A percentile compares a stretch with the other conserved stretches of the same genome.
phyloP scores from a whole-genome alignment of 805 yeast species.

The Yamadazyma phyllophila region DNA sequence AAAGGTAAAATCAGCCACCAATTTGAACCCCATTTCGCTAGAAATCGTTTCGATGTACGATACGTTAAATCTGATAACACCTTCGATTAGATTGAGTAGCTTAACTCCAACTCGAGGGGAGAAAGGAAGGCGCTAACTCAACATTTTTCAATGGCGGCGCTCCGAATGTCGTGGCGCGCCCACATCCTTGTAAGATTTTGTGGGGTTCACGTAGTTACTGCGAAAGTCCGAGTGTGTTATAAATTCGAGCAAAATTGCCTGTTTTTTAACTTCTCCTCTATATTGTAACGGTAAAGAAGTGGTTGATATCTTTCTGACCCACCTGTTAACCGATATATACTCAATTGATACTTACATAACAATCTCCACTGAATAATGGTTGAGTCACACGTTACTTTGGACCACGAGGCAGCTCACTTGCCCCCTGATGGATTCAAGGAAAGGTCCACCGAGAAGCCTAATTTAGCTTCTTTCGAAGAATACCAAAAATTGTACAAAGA shows the following conservation, averaged over 20 bases:
- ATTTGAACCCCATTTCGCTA: too few relatives aligned
- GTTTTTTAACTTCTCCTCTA: not conserved
- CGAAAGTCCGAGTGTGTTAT: slow-evolving; percentile 9
- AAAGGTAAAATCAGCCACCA: too few relatives aligned
- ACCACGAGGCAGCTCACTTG: slow-evolving; percentile 28
- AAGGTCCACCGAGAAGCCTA: slow-evolving; percentile 47
- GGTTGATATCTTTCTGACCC: not conserved
- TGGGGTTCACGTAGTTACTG: slow-evolving; percentile 5
- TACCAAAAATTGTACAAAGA: slow-evolving; percentile 52
- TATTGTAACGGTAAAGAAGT: not conserved
- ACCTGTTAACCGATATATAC: not conserved
- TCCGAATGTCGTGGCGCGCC: slow-evolving; percentile 1
- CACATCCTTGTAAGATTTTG: slow-evolving; percentile 6
- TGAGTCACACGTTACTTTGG: slow-evolving; percentile 28
- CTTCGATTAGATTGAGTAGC: not conserved
- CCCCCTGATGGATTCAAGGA: slow-evolving; percentile 42
- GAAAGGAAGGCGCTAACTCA: slow-evolving; percentile 3
- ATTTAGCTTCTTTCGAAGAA: slow-evolving; percentile 48
- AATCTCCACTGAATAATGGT: slow-evolving; percentile 10
- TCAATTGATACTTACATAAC: not conserved
- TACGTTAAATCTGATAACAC: not conserved
- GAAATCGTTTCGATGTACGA: not conserved
- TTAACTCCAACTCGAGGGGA: slow-evolving; percentile 3
- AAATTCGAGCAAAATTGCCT: not conserved
- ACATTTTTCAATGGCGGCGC: slow-evolving; percentile 1